These are phyloP conservation scores for Hericium alpestre DNA, from an alignment of 768 basidiomycete genomes.

Conservation along the genomic window DNA sequence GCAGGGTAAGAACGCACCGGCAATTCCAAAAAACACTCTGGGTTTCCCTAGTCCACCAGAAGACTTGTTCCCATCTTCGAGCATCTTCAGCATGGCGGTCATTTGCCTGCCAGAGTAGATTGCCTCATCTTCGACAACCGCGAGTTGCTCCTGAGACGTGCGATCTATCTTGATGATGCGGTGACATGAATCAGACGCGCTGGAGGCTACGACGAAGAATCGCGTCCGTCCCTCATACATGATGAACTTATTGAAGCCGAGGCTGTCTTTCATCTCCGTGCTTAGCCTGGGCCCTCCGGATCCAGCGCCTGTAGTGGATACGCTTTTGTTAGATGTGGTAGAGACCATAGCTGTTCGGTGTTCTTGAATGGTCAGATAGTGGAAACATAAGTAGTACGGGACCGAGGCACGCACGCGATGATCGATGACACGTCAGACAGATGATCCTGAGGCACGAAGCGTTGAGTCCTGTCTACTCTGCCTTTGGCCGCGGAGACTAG, in stretches of 20 bases:
- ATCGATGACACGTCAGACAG: too few species aligned
- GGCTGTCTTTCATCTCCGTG: neutral
- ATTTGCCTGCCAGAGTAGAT: slow-evolving; percentile 86
- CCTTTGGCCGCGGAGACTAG: too few species aligned
- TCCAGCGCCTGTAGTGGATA: too few species aligned
- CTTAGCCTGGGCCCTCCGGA: too few species aligned
- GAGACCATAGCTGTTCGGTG: too few species aligned
- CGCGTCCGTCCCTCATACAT: slow-evolving; percentile 87
- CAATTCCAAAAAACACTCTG: slow-evolving; percentile 73
- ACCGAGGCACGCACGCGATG: too few species aligned
- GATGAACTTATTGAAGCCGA: slow-evolving; percentile 69
- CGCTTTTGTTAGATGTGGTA: too few species aligned
- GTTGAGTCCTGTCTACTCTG: too few species aligned
- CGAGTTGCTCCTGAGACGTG: slow-evolving; percentile 63
- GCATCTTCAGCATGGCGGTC: slow-evolving; percentile 85
- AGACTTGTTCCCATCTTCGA: slow-evolving; percentile 87
- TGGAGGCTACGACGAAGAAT: slow-evolving; percentile 88
- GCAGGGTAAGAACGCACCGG: slow-evolving; percentile 36
- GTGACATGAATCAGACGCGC: slow-evolving; percentile 78
- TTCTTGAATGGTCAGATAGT: too few species aligned
- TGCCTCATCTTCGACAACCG: slow-evolving; percentile 77
- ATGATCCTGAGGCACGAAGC: too few species aligned
- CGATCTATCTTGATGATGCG: slow-evolving; percentile 91
- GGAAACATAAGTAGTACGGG: too few species aligned
- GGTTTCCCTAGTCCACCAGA: slow-evolving; percentile 80